Conservation (phyloP, 768 basidiomycete genomes). For the Calvatia gigantea region DNA sequence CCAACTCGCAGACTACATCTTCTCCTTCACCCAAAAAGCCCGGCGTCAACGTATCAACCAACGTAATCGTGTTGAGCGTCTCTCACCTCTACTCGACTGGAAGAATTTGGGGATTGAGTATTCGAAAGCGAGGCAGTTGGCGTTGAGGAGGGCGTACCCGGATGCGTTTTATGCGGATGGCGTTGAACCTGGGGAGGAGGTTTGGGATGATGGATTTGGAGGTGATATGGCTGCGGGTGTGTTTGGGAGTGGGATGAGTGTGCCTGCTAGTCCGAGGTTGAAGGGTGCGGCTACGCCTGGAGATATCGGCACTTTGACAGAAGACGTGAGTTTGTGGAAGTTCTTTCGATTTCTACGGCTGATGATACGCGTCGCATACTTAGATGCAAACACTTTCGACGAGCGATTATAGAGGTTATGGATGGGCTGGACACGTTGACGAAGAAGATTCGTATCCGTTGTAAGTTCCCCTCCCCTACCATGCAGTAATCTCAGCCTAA, state of each 20-base stretch:
- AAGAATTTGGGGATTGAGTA: slow-evolving; percentile 98
- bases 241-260: slow-evolving; percentile 50
- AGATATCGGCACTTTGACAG: slow-evolving; percentile 86
- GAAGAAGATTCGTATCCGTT: slow-evolving; percentile 92
- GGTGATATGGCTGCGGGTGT: slow-evolving; percentile 50
- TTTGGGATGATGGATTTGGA: slow-evolving; percentile 43
- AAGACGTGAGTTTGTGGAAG: slow-evolving; percentile 52
- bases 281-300: slow-evolving; percentile 89
- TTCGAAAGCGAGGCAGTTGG: slow-evolving; percentile 89
- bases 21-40: slow-evolving; percentile 73
- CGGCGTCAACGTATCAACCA: slow-evolving; percentile 98
- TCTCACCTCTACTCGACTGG: slow-evolving; percentile 95
- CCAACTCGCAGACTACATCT: slow-evolving; percentile 76
- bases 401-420: slow-evolving; percentile 77
- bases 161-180: slow-evolving; percentile 77
- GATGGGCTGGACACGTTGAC: slow-evolving; percentile 66
- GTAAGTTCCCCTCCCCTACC: slow-evolving; percentile 41
- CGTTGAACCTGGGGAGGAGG: slow-evolving; percentile 38
- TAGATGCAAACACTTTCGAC: slow-evolving; percentile 86
- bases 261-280: slow-evolving; percentile 86
- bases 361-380: slow-evolving; percentile 1
- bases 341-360: not conserved
- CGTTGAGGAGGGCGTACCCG: slow-evolving; percentile 90
- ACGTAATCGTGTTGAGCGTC: slow-evolving; percentile 93
- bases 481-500: not conserved